These are phyloP conservation scores for Phylloporus sp. DNA, from an alignment of 768 basidiomycete genomes.

Conservation along the genomic window DNA sequence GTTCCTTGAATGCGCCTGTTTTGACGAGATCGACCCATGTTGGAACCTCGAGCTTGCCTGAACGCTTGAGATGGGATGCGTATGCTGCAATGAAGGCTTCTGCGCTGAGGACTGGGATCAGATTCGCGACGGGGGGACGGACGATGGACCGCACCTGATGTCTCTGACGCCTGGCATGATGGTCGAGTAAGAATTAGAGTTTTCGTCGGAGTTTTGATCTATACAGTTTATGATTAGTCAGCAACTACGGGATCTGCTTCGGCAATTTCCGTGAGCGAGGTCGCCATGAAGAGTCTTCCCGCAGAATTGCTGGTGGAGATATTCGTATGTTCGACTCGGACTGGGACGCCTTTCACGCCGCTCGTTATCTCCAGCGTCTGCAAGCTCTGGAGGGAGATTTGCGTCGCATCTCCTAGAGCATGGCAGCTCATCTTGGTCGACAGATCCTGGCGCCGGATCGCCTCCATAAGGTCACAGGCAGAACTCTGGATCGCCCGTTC, in stretches of 20 bases:
- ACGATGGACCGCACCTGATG: constrained; percentile 48
- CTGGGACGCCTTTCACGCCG: constrained; percentile 43
- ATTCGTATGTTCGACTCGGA: constrained; percentile 41
- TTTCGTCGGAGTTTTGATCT: constrained; percentile 34
- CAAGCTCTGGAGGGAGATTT: constrained; percentile 52
- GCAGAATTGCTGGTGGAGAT: constrained; percentile 61
- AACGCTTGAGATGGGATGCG: constrained; percentile 93
- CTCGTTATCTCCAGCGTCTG: constrained; percentile 52
- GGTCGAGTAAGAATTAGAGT: constrained; percentile 39
- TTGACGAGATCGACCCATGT: constrained; percentile 99
- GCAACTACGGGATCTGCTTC: too few relatives aligned
- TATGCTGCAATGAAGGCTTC: constrained; percentile 93
- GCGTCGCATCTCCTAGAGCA: constrained; percentile 47
- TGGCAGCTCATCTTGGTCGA: constrained; percentile 58
- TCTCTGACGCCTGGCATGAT: constrained; percentile 83
- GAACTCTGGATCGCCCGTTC: constrained; percentile 52
- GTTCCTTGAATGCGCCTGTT: constrained; percentile 96
- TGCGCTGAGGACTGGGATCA: constrained; percentile 52
- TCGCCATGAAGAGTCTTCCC: constrained; percentile 37
- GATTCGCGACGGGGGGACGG: constrained; percentile 12
- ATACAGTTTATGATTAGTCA: constrained; percentile 43
- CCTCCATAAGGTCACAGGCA: constrained; percentile 44
- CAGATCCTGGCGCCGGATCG: constrained; percentile 33
- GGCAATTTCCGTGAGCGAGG: too few relatives aligned
- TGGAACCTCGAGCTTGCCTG: constrained; percentile 98